A percentile compares a stretch with the other conserved stretches of the same genome.
These are phyloP conservation scores for Pulveroboletus frians DNA, from an alignment of 768 basidiomycete genomes.

Conservation along the genomic window DNA sequence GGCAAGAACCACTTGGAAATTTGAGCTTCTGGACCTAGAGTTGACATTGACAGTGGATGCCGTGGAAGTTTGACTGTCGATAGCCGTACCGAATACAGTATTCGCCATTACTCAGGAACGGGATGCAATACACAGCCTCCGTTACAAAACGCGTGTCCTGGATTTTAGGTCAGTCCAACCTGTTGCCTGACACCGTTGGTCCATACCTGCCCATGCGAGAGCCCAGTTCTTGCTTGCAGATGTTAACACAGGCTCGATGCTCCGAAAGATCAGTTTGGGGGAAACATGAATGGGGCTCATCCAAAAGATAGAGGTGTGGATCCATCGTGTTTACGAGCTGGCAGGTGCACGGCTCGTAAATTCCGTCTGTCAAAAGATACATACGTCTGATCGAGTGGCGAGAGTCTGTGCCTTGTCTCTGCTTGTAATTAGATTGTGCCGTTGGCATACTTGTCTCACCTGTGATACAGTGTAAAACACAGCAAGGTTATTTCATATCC, in stretches of 20 bases:
- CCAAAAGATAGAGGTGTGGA: no score
- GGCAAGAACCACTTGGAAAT: slow-evolving; percentile 15
- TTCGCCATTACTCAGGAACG: background rate
- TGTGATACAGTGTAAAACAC: background rate
- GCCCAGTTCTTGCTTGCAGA: background rate
- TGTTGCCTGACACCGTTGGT: background rate
- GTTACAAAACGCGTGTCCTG: slow-evolving; percentile 8
- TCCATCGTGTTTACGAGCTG: no score
- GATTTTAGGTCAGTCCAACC: slow-evolving; percentile 2
- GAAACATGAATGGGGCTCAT: background rate
- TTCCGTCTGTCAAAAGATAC: background rate
- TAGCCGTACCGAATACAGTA: background rate
- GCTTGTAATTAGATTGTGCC: background rate
- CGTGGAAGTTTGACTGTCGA: slow-evolving; percentile 11
- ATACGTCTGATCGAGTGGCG: slow-evolving; percentile 1
- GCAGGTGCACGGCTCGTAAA: no score
- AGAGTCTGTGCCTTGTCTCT: background rate
- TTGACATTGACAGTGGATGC: slow-evolving; percentile 17
- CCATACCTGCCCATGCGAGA: background rate
- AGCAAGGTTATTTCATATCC: background rate
- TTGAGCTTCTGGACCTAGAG: slow-evolving; percentile 12
- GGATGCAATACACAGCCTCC: slow-evolving; percentile 9
- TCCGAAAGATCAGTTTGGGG: background rate
- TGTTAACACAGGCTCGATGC: background rate
- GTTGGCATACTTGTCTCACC: background rate